These are phyloP conservation scores for Coprinopsis cinerea DNA, from an alignment of 768 basidiomycete species.

Conservation along the genomic window DNA sequence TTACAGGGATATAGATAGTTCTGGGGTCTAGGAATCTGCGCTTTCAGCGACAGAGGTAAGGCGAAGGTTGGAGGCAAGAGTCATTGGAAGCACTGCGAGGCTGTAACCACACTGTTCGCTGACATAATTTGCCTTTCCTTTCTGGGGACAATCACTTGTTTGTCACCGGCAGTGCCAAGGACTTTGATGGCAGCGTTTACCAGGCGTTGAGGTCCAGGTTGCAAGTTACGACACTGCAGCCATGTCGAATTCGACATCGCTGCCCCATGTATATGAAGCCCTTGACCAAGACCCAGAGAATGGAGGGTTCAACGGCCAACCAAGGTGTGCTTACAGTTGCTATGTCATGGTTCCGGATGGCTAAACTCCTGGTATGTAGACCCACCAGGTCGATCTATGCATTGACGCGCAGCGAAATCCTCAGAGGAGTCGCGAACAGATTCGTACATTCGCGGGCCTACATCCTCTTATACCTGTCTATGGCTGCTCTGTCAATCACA, in stretches of 20 bases:
- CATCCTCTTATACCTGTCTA: conserved; percentile 81
- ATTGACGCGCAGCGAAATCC: conserved; percentile 76
- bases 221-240: conserved; percentile 5
- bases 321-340: conserved; percentile 19
- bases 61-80: too few relatives aligned
- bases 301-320: conserved; percentile 15
- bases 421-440: conserved; percentile 80
- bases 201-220: too few relatives aligned
- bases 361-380: conserved; percentile 28
- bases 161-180: too few relatives aligned
- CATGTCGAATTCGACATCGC: conserved; percentile 33
- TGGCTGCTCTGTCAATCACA: conserved; percentile 83
- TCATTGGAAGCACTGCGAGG: too few relatives aligned
- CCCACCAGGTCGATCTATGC: conserved; percentile 79
- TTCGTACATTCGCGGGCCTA: conserved; percentile 87
- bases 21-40: background rate
- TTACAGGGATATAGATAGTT: background rate
- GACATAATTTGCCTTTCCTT: too few relatives aligned
- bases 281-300: conserved; percentile 25
- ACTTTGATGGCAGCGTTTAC: too few relatives aligned
- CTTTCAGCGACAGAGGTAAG: background rate
- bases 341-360: conserved; percentile 10
- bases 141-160: too few relatives aligned
- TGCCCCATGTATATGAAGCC: conserved; percentile 28
- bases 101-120: too few relatives aligned